A percentile compares a stretch with the other conserved stretches of the same genome.
Conservation (phyloP, 1,139 yeast genomes). For the Sugiyamaella xylanicola region DNA sequence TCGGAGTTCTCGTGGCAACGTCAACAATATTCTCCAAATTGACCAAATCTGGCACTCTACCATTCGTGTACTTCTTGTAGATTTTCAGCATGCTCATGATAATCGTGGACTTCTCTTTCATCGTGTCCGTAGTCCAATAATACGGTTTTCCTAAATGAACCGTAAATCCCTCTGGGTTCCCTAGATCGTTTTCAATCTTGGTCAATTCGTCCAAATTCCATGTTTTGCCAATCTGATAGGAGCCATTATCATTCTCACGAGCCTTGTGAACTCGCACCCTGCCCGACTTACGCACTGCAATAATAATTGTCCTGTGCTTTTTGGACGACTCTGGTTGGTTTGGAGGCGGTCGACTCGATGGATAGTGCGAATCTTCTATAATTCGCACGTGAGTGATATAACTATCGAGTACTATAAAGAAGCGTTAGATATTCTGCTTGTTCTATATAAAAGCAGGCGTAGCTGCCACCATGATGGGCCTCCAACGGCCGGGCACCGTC, state of each 20-base stretch:
- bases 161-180: conserved; percentile 46
- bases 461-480: too few species aligned
- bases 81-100: conserved; percentile 62
- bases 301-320: conserved; percentile 43
- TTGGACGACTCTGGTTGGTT: conserved; percentile 33
- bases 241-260: conserved; percentile 70
- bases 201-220: conserved; percentile 83
- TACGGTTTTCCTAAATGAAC: conserved; percentile 74
- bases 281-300: conserved; percentile 59
- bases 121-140: conserved; percentile 79
- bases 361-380: conserved; percentile 36
- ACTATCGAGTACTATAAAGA: conserved; percentile 45
- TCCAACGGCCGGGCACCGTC: too few species aligned
- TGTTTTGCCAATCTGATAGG: conserved; percentile 88
- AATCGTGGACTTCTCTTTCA: conserved; percentile 68
- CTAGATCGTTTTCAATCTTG: conserved; percentile 57
- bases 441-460: background rate
- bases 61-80: conserved; percentile 69
- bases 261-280: conserved; percentile 82
- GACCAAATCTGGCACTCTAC: conserved; percentile 60
- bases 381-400: conserved; percentile 65
- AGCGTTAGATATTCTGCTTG: too few species aligned
- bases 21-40: conserved; percentile 10
- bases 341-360: conserved; percentile 37
- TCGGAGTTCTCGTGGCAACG: conserved; percentile 9